Base-by-base conservation (phyloP, 2,329 filamentous ascomycete genomes). In the Sphaerostilbella broomeana region DNA sequence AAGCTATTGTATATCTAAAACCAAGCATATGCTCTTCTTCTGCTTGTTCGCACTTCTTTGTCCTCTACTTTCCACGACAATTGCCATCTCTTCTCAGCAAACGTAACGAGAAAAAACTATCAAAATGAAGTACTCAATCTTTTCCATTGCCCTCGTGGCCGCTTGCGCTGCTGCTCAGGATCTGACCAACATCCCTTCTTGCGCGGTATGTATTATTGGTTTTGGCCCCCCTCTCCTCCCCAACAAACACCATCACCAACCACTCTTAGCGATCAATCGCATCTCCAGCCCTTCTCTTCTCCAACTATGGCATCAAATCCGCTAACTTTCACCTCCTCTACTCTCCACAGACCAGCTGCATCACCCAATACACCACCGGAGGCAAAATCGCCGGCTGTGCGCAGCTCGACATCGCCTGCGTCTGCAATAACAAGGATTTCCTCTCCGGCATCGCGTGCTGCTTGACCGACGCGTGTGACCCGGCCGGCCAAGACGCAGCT, bases 371-470 rank as follows among this genome's bases (percentile, higher is more conserved):
- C 52, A 60, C 59, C 18, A 50, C 46, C 17, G 59, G 59, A 29
- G 48, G 38, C 15, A 47, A 48, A 26, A 61, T 68, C 38, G 63
- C 55, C 35, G 63, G 59, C 47, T 69, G 65, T 53, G 51, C 49
- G 19, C 44, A 52, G 30, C 47, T 63, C 50, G 62, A 67, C 54
- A 53, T 65, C 43, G 51, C 47, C 38, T 69, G 65, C 53, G 57
- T 68, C 51, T 69, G 65, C 58, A 52, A 49, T 51, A 65, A 66
- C 57, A 33, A 48, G 32, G 39, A 55, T 29, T 68, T 68, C 58
- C 55, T 69, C 40, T 45, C 50, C 45, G 49, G 47, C 46, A 65
- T 68, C 33, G 61, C 65, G 36, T 69, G 65, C 59, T 68, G 65
- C 47, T 54, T 69, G 35, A 50, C 51, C 28, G 50, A 52, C 22